Base-by-base conservation (phyloP, 805 yeast genomes). In the Nakazawaea sp. region DNA sequence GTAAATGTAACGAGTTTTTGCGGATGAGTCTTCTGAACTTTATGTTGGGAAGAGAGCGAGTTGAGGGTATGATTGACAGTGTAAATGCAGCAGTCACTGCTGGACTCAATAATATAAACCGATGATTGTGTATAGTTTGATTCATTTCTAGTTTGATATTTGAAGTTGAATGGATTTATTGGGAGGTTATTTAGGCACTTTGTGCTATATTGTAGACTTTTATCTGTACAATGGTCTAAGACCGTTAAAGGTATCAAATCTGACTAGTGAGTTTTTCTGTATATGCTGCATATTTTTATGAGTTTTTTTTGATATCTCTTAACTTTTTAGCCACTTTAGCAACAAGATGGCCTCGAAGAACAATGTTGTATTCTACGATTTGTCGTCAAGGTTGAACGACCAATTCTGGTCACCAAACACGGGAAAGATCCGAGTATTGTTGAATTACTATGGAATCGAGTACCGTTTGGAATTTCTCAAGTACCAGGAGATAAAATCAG, bases 21-120 rank as follows among this genome's bases (percentile, higher is more conserved):
- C 61, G 80, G 47, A 58, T 56, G 11, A 56, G 62, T 7, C 47
- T 72, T 32, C 79, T 74, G 33, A 65, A 64, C 21, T 47, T 73
- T 20, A 61, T 74, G 64, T 45, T 74, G 18, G 81, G 81, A 19
- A 72, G 71, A 43, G 70, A 66, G 45, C 57, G 74, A 44, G 62
- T 68, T 51, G 67, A 64, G 36, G 58, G 64, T 7, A 62, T 64
- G n/a, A 55, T 68, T 32, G 60, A 57, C 42, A 65, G 61, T 36
- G 66, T 65, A 23, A 64, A 64, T 44, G 68, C 62, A 12, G 70
- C 62, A 4, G 59, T 66, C 23, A 46, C 65, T 15, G 46, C 53
- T 18, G 41, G 43, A 10, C 25, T 48, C 27, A 38, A 24, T 27
- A 18, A 36, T 33, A 23, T 34, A 30, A 28, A 15, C 2, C 18